Evolutionary conservation across 176 grass and related monocot genomes (phyloP).

Genomic region (Bolboschoenus planiculmis): DNA sequence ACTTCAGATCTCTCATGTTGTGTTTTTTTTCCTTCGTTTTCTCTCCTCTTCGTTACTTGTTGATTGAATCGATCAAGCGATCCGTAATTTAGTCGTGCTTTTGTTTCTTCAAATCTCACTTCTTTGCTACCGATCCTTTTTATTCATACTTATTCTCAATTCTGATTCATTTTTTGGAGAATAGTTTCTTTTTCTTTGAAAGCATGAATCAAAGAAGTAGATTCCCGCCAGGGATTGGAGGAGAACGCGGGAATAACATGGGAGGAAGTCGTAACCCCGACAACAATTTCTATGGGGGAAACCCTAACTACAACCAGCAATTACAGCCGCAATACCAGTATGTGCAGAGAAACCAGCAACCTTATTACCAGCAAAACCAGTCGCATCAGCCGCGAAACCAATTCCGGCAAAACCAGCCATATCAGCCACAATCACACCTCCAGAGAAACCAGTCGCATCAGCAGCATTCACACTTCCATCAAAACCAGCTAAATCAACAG

Average conservation of each 20-base stretch:
- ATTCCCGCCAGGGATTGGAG: constrained; percentile 62
- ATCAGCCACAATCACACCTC: constrained; percentile 21
- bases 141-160: background rate
- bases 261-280: constrained; percentile 20
- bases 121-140: background rate
- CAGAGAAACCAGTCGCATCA: constrained; percentile 25
- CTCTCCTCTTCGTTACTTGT: background rate
- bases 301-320: constrained; percentile 39
- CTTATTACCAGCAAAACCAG: constrained; percentile 44
- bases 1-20: background rate
- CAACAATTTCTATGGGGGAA: constrained; percentile 17
- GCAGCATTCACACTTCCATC: constrained; percentile 6
- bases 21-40: background rate
- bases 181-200: background rate
- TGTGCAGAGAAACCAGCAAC: constrained; percentile 28
- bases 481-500: constrained; percentile 36
- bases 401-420: constrained; percentile 40
- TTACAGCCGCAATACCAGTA: constrained; percentile 27
- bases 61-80: background rate
- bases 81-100: background rate
- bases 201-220: constrained; percentile 79
- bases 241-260: constrained; percentile 32
- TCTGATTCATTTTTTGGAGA: constrained; percentile 5
- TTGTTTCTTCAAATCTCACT: background rate
- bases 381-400: constrained; percentile 37